phyloP scores from a whole-genome alignment of 805 yeast genomes.

The Candida quercuum region DNA sequence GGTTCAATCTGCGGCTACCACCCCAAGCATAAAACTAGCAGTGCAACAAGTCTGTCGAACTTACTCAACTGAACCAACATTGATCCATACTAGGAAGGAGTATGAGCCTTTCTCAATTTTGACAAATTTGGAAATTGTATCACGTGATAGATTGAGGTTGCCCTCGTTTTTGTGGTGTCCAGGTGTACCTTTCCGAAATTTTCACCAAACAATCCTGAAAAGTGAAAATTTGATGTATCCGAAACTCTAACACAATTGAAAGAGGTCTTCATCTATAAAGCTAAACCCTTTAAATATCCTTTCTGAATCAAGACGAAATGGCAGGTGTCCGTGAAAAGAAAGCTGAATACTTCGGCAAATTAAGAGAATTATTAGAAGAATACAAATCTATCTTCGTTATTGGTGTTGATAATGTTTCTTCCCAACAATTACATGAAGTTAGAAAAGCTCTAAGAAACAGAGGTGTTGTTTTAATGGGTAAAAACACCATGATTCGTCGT shows the following conservation, averaged over 20 bases:
- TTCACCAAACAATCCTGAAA: background rate
- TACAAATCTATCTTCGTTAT: constrained; percentile 98
- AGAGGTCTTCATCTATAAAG: background rate
- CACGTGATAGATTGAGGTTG: background rate
- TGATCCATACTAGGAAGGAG: too few relatives aligned
- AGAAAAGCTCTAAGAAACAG: constrained; percentile 94
- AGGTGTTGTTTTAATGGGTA: constrained; percentile 98
- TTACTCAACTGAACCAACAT: too few relatives aligned
- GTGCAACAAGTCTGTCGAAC: too few relatives aligned
- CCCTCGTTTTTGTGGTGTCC: background rate
- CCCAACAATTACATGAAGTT: constrained; percentile 99
- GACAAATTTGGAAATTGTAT: too few relatives aligned
- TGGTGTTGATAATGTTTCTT: constrained; percentile 99
- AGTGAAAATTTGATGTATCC: background rate
- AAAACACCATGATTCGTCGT: constrained; percentile 99
- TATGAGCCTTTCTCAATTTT: too few relatives aligned
- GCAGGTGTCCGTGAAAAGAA: constrained; percentile 99
- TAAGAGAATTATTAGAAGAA: constrained; percentile 92
- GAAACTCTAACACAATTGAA: background rate
- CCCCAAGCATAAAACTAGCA: too few relatives aligned
- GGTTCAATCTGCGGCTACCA: too few relatives aligned
- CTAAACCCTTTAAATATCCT: constrained; percentile 86
- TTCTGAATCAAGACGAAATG: constrained; percentile 87
- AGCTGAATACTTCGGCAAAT: constrained; percentile 89
- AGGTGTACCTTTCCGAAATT: too few relatives aligned